These are phyloP conservation scores for Porcisia hertigi DNA, from an alignment of 208 protist genomes.

Conservation along the genomic window DNA sequence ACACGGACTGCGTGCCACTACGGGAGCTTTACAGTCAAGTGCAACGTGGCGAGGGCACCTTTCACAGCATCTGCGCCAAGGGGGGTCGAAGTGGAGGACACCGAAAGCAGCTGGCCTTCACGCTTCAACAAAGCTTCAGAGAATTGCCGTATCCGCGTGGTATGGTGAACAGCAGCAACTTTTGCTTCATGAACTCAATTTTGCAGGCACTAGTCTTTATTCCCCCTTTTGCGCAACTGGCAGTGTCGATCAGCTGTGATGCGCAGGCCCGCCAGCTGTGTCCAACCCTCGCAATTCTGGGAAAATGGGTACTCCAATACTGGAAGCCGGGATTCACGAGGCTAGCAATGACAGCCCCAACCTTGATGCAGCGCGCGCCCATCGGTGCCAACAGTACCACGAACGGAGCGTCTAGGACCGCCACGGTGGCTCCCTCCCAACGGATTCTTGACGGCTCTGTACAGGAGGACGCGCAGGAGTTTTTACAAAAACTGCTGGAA, in stretches of 20 bases:
- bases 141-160: slow-evolving; percentile 54
- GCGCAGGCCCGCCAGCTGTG: slow-evolving; percentile 27
- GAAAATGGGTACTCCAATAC: slow-evolving; percentile 76
- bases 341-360: slow-evolving; percentile 17
- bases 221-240: slow-evolving; percentile 72
- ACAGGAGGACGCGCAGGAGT: slow-evolving; percentile 88
- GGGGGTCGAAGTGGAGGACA: neutral
- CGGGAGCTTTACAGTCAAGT: slow-evolving; percentile 20
- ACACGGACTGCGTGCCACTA: slow-evolving; percentile 10
- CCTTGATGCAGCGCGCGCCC: slow-evolving; percentile 1
- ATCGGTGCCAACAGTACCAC: neutral
- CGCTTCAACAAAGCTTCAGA: slow-evolving; percentile 40
- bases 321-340: slow-evolving; percentile 52
- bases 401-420: neutral
- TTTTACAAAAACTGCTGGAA: slow-evolving; percentile 74
- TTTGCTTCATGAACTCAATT: slow-evolving; percentile 87
- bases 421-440: neutral
- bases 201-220: slow-evolving; percentile 68
- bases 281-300: slow-evolving; percentile 49
- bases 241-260: slow-evolving; percentile 42
- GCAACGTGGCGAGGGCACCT: neutral
- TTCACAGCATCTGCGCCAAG: neutral
- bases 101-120: slow-evolving; percentile 1
- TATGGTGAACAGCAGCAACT: slow-evolving; percentile 79
- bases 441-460: slow-evolving; percentile 46